Base-by-base conservation (phyloP, 2,329 filamentous ascomycete species). In the Magnaporthales sp. region DNA sequence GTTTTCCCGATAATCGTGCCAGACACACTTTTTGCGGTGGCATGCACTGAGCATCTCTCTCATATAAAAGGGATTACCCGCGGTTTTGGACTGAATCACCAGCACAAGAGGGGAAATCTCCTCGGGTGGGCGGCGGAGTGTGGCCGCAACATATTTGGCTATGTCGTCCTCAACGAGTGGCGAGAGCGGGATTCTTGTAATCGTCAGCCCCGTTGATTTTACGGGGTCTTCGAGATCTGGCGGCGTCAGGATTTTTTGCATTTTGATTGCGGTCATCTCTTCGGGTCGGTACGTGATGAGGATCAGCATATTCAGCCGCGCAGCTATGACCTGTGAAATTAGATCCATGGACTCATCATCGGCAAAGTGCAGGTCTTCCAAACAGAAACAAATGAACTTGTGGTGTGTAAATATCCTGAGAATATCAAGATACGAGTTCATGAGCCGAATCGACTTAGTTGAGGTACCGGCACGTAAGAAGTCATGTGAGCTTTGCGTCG, bases 301-400 rank as follows among this genome's bases (percentile, higher is more conserved):
- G 31, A 96, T 82, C 24, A 94, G 87, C 79, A 97, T 90, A 24
- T 91, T 92, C 68, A 97, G 86, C 70, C 90, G 89, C 1, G 90
- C 88, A 64, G 84, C 83, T 66, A 96, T 87, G 65, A 97, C 92
- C 72, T 93, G 89, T 19, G 89, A 85, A 54, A 97, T 89, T 65
- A 97, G 81, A 67, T 96, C 92, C 63, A 95, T 79, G 15, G 91
- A 95, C 75, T 97, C 94, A 29, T 90, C 86, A 74, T 97, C 94
- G 7, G 93, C 92, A 75, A 92, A 95, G 72, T 97, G 93, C 32
- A 97, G 79, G 76, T 97, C 94, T 73, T 97, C 94, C 30, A 97
- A 79, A 71, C 89, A 93, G 71, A 97, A 89, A 73, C 92, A 96
- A 66, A 97, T 93, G 72, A 97, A 88, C 72, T 93, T 95, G 74